Evolutionary conservation across 129 eudicot genomes (phyloP).

Genomic region (Ambrosia trifida): DNA sequence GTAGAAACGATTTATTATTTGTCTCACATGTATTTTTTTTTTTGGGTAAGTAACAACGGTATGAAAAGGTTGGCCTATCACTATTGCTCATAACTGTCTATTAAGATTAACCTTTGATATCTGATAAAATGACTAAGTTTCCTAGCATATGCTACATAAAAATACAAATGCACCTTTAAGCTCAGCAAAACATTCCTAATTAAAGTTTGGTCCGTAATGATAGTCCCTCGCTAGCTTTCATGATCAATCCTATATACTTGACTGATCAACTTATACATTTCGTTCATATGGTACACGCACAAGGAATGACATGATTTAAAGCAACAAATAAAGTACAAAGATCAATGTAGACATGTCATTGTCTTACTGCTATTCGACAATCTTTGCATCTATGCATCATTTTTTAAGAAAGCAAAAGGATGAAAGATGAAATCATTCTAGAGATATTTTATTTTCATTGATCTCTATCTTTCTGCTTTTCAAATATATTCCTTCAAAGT

Average conservation of each 20-base stretch:
- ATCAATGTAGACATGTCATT: slow-evolving; percentile 25
- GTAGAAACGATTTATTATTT: no score
- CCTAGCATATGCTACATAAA: no score
- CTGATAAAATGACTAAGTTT: no score
- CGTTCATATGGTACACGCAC: neutral
- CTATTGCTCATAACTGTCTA: no score
- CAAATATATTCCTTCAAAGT: neutral
- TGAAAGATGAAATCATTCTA: slow-evolving; percentile 2
- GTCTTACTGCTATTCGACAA: slow-evolving; percentile 24
- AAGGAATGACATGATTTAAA: slow-evolving; percentile 29
- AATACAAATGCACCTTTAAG: neutral
- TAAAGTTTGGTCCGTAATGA: neutral
- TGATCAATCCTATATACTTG: neutral
- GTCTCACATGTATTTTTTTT: no score
- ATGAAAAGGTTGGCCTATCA: no score
- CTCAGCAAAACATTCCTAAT: neutral
- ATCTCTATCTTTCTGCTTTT: neutral
- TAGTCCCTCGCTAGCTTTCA: neutral
- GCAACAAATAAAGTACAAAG: slow-evolving; percentile 29
- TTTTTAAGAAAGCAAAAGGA: slow-evolving; percentile 24
- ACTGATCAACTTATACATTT: neutral
- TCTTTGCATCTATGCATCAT: slow-evolving; percentile 13
- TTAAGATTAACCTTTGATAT: no score
- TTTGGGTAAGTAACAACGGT: no score
- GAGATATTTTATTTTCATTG: neutral